Base-by-base conservation (phyloP, 225 moss, liverwort and hornwort genomes). In the Physcomitrellopsis africana region DNA sequence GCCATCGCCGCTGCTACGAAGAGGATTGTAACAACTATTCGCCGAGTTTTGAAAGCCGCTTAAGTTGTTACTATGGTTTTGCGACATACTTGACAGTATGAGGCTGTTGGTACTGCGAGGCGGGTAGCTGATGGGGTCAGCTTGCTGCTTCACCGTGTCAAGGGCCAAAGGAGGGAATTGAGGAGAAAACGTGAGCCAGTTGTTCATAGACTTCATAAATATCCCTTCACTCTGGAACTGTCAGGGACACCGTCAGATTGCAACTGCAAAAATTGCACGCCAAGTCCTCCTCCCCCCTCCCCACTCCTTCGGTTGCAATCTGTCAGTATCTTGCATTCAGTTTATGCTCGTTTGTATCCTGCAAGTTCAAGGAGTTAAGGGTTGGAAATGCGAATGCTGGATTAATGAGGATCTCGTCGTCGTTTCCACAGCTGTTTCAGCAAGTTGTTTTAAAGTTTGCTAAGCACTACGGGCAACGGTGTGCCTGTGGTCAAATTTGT, bases 191-290 rank as follows among this genome's bases (percentile, higher is more conserved):
- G 71, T 84, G 69, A 87, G 87, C 87, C 87, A 84, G 77, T 84
- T 82, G 77, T 82, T 84, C 84, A 84, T 65, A 77, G 87, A 87
- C 84, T 84, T 87, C 87, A 87, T 87, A 80, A 87, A 87, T 84
- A 74, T 78, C 75, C 27, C 57, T 69, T 27, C 79, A 66, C 37
- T 41, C 24, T 19, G 20, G 0, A 13, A 11, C 1, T 67, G 53
- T 27, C 65, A 24, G 54, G 11, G 69, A 26, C 47, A 22, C 27
- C 41, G 76, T 62, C 44, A 64, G 70, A 77, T 73, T 77, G 65
- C 46, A 69, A 73, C 76, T 82, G 70, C 73, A 77, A 74, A 68
- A 44, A 49, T 66, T 46, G 48, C 51, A 43, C 44, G 3, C 9
- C 41, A 70, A 42, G 48, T 67, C n/a, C 32, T 5, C 41, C 77